Percentiles rank a stretch among this genome's conserved stretches.
Conservation (phyloP, 768 basidiomycete genomes). For the Lyophyllum shimeji region DNA sequence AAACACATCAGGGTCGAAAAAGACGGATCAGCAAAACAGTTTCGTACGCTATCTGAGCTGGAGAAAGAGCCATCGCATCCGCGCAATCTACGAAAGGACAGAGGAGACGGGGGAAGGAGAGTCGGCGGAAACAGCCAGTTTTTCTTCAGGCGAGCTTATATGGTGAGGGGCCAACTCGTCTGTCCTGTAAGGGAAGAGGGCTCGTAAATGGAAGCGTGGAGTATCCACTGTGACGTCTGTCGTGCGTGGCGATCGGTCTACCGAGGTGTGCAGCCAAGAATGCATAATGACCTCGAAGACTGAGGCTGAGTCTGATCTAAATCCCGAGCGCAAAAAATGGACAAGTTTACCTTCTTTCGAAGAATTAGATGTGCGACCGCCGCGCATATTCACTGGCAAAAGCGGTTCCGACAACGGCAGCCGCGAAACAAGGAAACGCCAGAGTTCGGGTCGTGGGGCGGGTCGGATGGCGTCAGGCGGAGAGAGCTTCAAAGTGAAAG, state of each 20-base stretch:
- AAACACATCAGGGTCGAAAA: not conserved
- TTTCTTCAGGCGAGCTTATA: not conserved
- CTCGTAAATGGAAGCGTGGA: not conserved
- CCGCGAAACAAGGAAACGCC: not conserved
- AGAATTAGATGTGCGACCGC: not conserved
- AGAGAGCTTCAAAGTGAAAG: not conserved
- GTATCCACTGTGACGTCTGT: not conserved
- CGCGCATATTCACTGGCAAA: not conserved
- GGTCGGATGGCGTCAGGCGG: not conserved
- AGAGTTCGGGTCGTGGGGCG: not conserved
- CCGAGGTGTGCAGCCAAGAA: not conserved
- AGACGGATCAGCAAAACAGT: not conserved
- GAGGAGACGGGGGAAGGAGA: not conserved
- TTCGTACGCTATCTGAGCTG: slow-evolving; percentile 36
- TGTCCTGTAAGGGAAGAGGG: not conserved
- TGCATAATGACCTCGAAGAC: not conserved
- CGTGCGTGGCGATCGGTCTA: not conserved
- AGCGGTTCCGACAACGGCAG: not conserved
- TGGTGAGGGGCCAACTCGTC: not conserved
- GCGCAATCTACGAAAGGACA: not conserved
- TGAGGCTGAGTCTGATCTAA: not conserved
- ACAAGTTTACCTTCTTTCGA: not conserved
- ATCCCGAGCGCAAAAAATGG: not conserved
- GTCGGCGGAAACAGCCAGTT: not conserved
- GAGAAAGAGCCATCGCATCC: slow-evolving; percentile 11